Base-by-base conservation (phyloP, 2,329 filamentous ascomycete genomes). In the Purpureocillium lavendulum region DNA sequence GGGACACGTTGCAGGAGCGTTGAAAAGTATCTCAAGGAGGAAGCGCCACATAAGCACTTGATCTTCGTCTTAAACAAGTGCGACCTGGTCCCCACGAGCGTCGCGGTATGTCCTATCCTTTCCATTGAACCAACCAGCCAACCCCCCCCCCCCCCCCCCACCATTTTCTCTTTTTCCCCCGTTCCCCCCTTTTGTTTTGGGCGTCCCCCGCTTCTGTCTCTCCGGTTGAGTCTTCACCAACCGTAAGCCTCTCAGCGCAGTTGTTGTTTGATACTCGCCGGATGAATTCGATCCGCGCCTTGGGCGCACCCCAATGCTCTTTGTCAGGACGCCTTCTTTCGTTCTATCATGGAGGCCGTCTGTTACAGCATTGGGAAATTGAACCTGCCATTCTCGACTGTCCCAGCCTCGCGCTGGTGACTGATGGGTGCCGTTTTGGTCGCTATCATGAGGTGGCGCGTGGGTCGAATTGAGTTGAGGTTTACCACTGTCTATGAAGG, bases 291-390 rank as follows among this genome's bases (percentile, higher is more conserved):
- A n/a, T n/a, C n/a, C n/a, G n/a, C n/a, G n/a, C n/a, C n/a, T n/a
- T n/a, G n/a, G 31, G 26, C 34, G 18, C 36, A 47, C 52, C 75
- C 82, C 82, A 85, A 80, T 72, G 73, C 65, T 69, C 55, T 65
- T 73, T 68, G 88, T 92, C 87, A 94, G 92, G 90, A 94, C 85
- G 72, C 77, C 81, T 73, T 57, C 67, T 67, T 78, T 74, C 67
- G 63, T 74, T 66, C 62, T 60, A 66, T 73, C 62, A 80, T 92
- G 86, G 83, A 82, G 81, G 78, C 71, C 67, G 76, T 87, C 89
- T 94, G 92, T 98, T 98, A 98, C 86, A 87, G 84, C 84, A 80
- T 87, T 96, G 92, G 92, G 82, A 97, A 78, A 98, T 81, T 64
- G 71, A 96, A 36, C 4, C 59, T 57, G 61, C 72, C 73, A 69